Percentiles rank a stretch among this genome's conserved stretches.
Conservation (phyloP, 2,329 filamentous ascomycete genomes). For the Phoma herbarum region DNA sequence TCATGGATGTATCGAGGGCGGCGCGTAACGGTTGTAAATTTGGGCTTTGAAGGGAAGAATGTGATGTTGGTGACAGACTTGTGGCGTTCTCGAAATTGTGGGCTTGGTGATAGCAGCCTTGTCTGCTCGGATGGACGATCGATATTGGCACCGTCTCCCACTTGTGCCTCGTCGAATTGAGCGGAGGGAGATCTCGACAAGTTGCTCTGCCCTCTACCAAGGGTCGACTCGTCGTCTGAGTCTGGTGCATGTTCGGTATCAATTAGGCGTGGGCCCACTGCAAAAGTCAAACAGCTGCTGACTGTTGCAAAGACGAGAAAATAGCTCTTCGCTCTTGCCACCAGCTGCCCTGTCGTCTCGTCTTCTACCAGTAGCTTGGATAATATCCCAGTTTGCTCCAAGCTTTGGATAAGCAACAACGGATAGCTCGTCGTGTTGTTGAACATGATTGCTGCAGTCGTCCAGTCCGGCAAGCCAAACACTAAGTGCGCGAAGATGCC, state of each 20-base stretch:
- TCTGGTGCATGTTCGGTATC: constrained; percentile 52
- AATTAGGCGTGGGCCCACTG: constrained; percentile 67
- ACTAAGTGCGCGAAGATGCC: constrained; percentile 54
- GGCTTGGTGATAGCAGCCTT: constrained; percentile 16
- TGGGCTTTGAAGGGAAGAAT: constrained; percentile 45
- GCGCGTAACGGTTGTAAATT: constrained; percentile 33
- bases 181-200: too few species aligned
- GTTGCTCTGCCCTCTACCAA: constrained; percentile 12
- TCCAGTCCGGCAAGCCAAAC: constrained; percentile 62
- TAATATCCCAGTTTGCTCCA: constrained; percentile 66
- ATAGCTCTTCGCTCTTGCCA: constrained; percentile 69
- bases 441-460: constrained; percentile 63
- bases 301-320: constrained; percentile 72
- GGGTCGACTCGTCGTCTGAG: constrained; percentile 29
- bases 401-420: constrained; percentile 59
- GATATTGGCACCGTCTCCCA: not conserved
- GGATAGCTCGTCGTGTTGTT: constrained; percentile 66
- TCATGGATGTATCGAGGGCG: constrained; percentile 39
- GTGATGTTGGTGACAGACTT: constrained; percentile 34
- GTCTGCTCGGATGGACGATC: constrained; percentile 24
- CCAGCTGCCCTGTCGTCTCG: constrained; percentile 55
- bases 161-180: not conserved
- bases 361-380: constrained; percentile 55
- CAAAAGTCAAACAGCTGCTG: constrained; percentile 69
- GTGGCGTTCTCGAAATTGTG: constrained; percentile 19